A percentile compares a stretch with the other conserved stretches of the same genome.
phyloP scores from a whole-genome alignment of 352 stramenopile genomes.

The Halophytophthora polymorphica region DNA sequence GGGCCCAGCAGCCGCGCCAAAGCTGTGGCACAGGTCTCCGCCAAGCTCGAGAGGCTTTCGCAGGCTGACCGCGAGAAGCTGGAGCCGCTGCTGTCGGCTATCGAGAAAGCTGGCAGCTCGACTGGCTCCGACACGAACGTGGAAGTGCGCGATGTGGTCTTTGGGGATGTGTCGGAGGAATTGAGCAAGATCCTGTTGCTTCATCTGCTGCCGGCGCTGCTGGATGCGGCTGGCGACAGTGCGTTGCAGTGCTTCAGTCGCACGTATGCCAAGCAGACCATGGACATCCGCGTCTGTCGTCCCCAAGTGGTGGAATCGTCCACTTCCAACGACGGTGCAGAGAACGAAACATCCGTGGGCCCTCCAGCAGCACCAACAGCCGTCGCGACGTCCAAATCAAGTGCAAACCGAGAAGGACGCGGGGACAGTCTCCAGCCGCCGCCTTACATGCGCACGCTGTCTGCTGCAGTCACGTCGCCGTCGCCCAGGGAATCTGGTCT shows the following conservation, averaged over 20 bases:
- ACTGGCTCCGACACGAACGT: background rate
- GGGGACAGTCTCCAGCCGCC: constrained; percentile 3
- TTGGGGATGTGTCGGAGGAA: constrained; percentile 50
- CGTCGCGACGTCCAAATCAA: background rate
- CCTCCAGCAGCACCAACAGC: background rate
- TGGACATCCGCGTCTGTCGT: constrained; percentile 52
- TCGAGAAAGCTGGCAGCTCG: constrained; percentile 17
- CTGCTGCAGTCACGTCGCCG: background rate
- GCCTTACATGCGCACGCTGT: constrained; percentile 11
- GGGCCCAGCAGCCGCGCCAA: constrained; percentile 13
- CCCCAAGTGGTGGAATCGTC: constrained; percentile 4
- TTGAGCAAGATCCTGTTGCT: constrained; percentile 53
- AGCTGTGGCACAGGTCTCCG: constrained; percentile 28
- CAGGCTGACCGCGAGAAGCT: constrained; percentile 44
- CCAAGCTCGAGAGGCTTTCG: constrained; percentile 52
- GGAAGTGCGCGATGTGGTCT: constrained; percentile 37
- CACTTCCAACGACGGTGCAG: no score
- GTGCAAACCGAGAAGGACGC: background rate
- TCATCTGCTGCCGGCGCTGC: constrained; percentile 48
- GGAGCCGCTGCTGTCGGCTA: constrained; percentile 34
- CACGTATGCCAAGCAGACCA: constrained; percentile 56
- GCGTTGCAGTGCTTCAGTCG: constrained; percentile 51
- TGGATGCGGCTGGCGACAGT: constrained; percentile 25
- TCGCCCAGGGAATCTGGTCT: no score
- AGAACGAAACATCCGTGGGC: background rate